Conservation (phyloP, 2,329 filamentous ascomycete species). For the Neopestalotiopsis sp. region DNA sequence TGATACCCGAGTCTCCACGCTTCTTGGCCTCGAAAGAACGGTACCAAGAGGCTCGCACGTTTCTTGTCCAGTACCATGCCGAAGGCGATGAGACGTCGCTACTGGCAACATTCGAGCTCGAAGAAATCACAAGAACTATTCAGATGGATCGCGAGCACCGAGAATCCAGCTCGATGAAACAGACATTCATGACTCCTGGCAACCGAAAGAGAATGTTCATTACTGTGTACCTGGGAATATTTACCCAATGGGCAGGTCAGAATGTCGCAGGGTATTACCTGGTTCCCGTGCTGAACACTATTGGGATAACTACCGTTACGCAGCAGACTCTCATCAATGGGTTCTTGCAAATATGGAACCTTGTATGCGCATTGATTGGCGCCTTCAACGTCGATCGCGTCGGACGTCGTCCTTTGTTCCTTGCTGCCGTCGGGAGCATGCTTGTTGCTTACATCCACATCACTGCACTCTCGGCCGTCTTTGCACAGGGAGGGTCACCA, state of each 20-base stretch:
- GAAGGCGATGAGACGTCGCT: slow-evolving; percentile 42
- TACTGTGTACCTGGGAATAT: slow-evolving; percentile 57
- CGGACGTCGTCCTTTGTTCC: slow-evolving; percentile 30
- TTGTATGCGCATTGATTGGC: slow-evolving; percentile 6
- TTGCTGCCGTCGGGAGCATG: slow-evolving; percentile 28
- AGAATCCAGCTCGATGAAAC: slow-evolving; percentile 46
- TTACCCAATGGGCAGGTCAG: slow-evolving; percentile 55
- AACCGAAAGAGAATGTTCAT: slow-evolving; percentile 62
- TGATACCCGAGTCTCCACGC: slow-evolving; percentile 30
- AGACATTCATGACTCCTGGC: slow-evolving; percentile 54
- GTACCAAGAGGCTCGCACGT: slow-evolving; percentile 37
- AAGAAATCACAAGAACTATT: slow-evolving; percentile 50
- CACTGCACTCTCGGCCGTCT: slow-evolving; percentile 23
- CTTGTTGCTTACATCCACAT: slow-evolving; percentile 20
- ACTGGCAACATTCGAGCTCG: slow-evolving; percentile 45
- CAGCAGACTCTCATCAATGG: slow-evolving; percentile 41
- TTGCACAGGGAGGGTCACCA: slow-evolving; percentile 17
- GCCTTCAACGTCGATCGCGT: slow-evolving; percentile 23
- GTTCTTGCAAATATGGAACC: slow-evolving; percentile 25
- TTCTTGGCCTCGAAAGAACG: slow-evolving; percentile 41
- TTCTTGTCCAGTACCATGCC: slow-evolving; percentile 43
- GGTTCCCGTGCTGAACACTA: slow-evolving; percentile 35
- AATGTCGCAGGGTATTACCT: slow-evolving; percentile 43
- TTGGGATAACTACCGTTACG: slow-evolving; percentile 34
- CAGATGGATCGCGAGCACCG: slow-evolving; percentile 50